Conservation (phyloP, 345 rosid genomes). For the Citrus glauca region DNA sequence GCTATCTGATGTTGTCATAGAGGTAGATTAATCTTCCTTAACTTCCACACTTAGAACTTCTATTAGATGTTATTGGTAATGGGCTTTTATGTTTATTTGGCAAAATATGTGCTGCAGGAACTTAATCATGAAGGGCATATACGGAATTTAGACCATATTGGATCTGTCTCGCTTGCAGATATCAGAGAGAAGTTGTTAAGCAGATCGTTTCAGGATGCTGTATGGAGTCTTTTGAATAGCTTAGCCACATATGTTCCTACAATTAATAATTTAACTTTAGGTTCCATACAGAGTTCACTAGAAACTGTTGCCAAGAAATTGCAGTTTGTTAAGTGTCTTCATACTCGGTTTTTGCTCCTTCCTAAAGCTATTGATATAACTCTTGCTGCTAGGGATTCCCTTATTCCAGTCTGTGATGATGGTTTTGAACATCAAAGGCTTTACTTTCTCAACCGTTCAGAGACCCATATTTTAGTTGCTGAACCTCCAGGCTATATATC, state of each 20-base stretch:
- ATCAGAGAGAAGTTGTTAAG: slow-evolving; percentile 57
- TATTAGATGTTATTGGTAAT: neutral
- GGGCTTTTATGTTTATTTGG: slow-evolving; percentile 5
- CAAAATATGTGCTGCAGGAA: slow-evolving; percentile 44
- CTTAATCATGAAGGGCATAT: slow-evolving; percentile 49
- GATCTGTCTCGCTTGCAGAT: slow-evolving; percentile 47
- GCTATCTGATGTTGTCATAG: slow-evolving; percentile 81
- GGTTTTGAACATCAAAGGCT: slow-evolving; percentile 57
- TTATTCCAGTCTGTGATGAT: slow-evolving; percentile 62
- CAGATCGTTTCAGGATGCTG: slow-evolving; percentile 63
- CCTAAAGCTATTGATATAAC: slow-evolving; percentile 67
- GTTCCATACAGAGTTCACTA: slow-evolving; percentile 43
- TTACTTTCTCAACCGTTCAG: slow-evolving; percentile 52
- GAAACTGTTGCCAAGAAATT: slow-evolving; percentile 55
- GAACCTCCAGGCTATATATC: slow-evolving; percentile 79
- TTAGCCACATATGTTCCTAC: slow-evolving; percentile 28
- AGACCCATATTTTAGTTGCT: slow-evolving; percentile 62
- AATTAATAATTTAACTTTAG: slow-evolving; percentile 35
- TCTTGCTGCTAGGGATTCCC: slow-evolving; percentile 45
- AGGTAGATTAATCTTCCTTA: slow-evolving; percentile 42
- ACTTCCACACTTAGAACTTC: neutral
- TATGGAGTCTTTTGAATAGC: slow-evolving; percentile 53
- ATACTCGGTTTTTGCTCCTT: slow-evolving; percentile 69
- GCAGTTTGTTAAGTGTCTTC: slow-evolving; percentile 68
- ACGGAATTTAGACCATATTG: slow-evolving; percentile 52